A percentile compares a stretch with the other conserved stretches of the same genome.
Conservation (phyloP, 1,284 basidiomycete genomes). For the Leccinum variabile region DNA sequence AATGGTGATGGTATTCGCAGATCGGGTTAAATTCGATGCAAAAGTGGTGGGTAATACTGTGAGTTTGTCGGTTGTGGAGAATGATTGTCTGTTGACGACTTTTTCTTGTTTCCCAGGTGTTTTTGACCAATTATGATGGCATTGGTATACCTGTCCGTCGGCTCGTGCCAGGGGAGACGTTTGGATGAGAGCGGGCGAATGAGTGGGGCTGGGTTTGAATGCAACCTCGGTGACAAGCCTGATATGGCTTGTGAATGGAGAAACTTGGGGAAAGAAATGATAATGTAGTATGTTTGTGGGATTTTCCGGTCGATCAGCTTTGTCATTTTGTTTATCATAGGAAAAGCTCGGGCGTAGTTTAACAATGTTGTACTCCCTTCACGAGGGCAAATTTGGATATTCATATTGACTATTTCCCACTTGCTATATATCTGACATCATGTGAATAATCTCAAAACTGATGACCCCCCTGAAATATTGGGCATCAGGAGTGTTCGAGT, state of each 20-base stretch:
- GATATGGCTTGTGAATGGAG: neutral
- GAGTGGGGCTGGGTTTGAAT: neutral
- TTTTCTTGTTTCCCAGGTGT: slow-evolving; percentile 26
- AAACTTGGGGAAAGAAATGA: neutral
- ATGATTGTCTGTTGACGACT: neutral
- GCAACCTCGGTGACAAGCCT: neutral
- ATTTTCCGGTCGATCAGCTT: too few relatives aligned
- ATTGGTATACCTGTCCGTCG: slow-evolving; percentile 40
- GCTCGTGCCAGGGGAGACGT: slow-evolving; percentile 39
- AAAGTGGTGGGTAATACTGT: slow-evolving; percentile 56
- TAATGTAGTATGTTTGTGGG: neutral
- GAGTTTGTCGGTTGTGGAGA: slow-evolving; percentile 1
- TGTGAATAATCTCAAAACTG: too few relatives aligned
- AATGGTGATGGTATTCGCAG: slow-evolving; percentile 1
- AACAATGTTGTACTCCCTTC: too few relatives aligned
- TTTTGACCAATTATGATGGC: slow-evolving; percentile 38
- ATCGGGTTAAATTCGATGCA: slow-evolving; percentile 46
- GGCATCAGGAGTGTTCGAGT: too few relatives aligned
- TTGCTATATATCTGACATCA: too few relatives aligned
- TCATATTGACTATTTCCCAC: too few relatives aligned
- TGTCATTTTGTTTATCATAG: too few relatives aligned
- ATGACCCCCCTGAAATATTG: too few relatives aligned
- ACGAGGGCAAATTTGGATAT: too few relatives aligned
- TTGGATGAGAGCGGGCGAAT: slow-evolving; percentile 31
- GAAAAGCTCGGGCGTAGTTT: too few relatives aligned